phyloP scores from a whole-genome alignment of 139 green algal genomes.

The Chlorella sp. region DNA sequence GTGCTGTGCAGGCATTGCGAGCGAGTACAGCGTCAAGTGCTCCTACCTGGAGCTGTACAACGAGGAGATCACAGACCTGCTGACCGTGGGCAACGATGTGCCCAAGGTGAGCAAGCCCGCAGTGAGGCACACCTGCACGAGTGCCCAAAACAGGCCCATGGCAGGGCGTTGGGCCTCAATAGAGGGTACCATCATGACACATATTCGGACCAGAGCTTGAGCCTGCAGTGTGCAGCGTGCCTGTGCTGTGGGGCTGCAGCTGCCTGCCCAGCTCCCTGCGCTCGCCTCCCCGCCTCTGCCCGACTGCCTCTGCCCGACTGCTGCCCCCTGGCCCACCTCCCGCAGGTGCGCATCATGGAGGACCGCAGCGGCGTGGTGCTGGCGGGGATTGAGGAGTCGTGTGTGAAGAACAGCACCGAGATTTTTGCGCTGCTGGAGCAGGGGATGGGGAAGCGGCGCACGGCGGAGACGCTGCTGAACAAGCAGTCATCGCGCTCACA shows the following conservation, averaged over 20 bases:
- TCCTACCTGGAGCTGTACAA: conserved; percentile 99
- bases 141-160: too few relatives aligned
- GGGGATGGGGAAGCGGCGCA: conserved; percentile 88
- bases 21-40: conserved; percentile 77
- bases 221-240: too few relatives aligned
- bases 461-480: conserved; percentile 97
- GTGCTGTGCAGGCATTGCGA: conserved; percentile 22
- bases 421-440: conserved; percentile 94
- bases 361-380: conserved; percentile 88
- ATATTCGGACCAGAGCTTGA: too few relatives aligned
- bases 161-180: too few relatives aligned
- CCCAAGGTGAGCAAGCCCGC: conserved; percentile 26
- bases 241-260: not conserved
- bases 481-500: conserved; percentile 97
- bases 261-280: not conserved
- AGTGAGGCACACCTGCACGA: too few relatives aligned
- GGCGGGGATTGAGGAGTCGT: conserved; percentile 91
- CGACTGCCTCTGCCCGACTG: not conserved
- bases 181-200: too few relatives aligned
- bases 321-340: too few relatives aligned
- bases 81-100: conserved; percentile 62
- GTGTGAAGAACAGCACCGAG: conserved; percentile 86
- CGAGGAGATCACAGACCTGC: conserved; percentile 98
- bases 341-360: conserved; percentile 79
- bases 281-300: not conserved